phyloP scores from a whole-genome alignment of 2,329 filamentous ascomycete genomes.

The Venturia oleaginea region DNA sequence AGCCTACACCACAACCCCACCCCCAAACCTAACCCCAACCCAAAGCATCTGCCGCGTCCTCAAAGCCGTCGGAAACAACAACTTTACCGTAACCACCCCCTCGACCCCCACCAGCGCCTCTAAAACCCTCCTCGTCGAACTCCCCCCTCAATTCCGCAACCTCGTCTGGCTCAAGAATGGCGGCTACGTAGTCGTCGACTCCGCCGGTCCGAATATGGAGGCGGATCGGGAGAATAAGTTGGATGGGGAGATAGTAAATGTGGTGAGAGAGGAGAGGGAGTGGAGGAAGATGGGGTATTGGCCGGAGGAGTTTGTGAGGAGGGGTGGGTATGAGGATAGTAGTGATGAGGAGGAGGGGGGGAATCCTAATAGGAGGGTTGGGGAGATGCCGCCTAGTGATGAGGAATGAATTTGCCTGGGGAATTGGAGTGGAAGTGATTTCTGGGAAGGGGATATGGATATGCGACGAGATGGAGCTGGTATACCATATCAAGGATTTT shows the following conservation, averaged over 20 bases:
- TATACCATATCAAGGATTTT: background rate
- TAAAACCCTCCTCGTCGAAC: slow-evolving; percentile 63
- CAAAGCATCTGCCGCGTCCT: slow-evolving; percentile 67
- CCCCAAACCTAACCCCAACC: slow-evolving; percentile 42
- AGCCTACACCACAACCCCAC: slow-evolving; percentile 56
- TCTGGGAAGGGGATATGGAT: background rate
- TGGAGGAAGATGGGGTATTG: slow-evolving; percentile 90
- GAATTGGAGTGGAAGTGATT: background rate
- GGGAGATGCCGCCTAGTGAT: slow-evolving; percentile 15
- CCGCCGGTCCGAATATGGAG: slow-evolving; percentile 26
- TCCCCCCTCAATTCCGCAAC: slow-evolving; percentile 77
- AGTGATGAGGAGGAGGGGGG: slow-evolving; percentile 8
- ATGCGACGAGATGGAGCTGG: background rate
- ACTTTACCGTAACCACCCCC: slow-evolving; percentile 62
- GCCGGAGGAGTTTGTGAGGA: slow-evolving; percentile 27
- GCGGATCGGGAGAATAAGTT: slow-evolving; percentile 65
- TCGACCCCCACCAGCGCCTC: slow-evolving; percentile 26
- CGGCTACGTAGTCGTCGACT: slow-evolving; percentile 78
- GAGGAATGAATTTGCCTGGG: background rate
- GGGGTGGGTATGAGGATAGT: background rate
- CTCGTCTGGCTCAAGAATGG: slow-evolving; percentile 90
- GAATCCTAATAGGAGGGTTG: slow-evolving; percentile 10
- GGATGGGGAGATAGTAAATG: slow-evolving; percentile 81
- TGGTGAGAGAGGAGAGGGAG: slow-evolving; percentile 80
- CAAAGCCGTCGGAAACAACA: slow-evolving; percentile 78